Evolutionary conservation across 2,329 filamentous ascomycete species (phyloP).

Genomic region (Cordyceps sp.): DNA sequence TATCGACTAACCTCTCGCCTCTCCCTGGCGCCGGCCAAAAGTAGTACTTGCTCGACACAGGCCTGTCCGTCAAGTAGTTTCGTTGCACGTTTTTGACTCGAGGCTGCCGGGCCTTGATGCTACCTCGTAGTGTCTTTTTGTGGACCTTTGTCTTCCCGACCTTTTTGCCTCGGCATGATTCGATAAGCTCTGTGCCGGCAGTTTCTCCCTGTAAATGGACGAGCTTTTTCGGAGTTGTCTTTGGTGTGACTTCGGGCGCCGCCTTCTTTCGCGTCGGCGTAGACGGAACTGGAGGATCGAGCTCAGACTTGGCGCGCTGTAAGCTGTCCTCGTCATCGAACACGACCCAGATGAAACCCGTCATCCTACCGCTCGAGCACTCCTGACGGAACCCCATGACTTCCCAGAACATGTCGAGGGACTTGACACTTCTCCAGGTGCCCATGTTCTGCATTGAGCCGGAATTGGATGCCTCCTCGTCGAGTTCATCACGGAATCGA

Average conservation of each 20-base stretch:
- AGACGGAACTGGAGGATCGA: too few species aligned
- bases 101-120: slow-evolving; percentile 46
- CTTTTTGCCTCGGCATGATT: slow-evolving; percentile 8
- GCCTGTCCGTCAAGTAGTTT: slow-evolving; percentile 30
- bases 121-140: slow-evolving; percentile 34
- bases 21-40: slow-evolving; percentile 45
- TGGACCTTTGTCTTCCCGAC: slow-evolving; percentile 15
- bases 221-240: slow-evolving; percentile 16
- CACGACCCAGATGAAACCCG: slow-evolving; percentile 89
- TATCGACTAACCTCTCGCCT: slow-evolving; percentile 45
- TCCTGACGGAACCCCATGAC: slow-evolving; percentile 96
- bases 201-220: slow-evolving; percentile 6
- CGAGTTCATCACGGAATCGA: slow-evolving; percentile 73
- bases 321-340: slow-evolving; percentile 39
- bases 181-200: not conserved
- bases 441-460: slow-evolving; percentile 38
- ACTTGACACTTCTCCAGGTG: slow-evolving; percentile 69
- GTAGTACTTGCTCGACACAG: slow-evolving; percentile 43
- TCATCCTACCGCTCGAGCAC: slow-evolving; percentile 79
- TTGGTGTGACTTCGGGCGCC: slow-evolving; percentile 10
- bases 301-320: not conserved
- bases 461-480: slow-evolving; percentile 57
- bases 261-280: slow-evolving; percentile 2
- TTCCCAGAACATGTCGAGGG: slow-evolving; percentile 91
- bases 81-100: slow-evolving; percentile 43